These are phyloP conservation scores for Vitis hybrid DNA, from an alignment of 177 flowering plant species.

Conservation along the genomic window DNA sequence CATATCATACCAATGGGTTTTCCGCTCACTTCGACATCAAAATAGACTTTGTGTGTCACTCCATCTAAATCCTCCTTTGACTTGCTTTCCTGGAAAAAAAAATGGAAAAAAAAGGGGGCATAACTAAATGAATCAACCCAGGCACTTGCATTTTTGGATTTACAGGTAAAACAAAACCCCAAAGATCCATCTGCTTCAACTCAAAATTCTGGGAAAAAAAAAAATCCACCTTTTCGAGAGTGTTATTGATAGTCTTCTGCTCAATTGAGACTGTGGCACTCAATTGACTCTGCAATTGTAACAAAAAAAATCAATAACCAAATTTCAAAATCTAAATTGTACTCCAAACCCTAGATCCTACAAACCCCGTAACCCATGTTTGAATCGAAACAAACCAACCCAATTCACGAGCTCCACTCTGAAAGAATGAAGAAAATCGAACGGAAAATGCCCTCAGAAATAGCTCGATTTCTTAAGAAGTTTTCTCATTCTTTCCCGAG, in stretches of 20 bases:
- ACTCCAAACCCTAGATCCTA: too few relatives aligned
- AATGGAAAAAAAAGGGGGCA: not conserved
- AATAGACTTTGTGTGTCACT: slow-evolving; percentile 67
- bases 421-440: too few relatives aligned
- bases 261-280: slow-evolving; percentile 26
- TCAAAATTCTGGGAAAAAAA: not conserved
- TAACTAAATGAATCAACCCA: too few relatives aligned
- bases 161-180: too few relatives aligned
- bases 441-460: not conserved
- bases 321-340: too few relatives aligned
- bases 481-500: not conserved
- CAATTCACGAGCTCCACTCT: too few relatives aligned
- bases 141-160: too few relatives aligned
- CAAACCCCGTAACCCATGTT: too few relatives aligned
- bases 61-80: slow-evolving; percentile 32
- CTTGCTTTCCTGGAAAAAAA: slow-evolving; percentile 19
- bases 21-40: slow-evolving; percentile 57
- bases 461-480: not conserved
- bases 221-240: slow-evolving; percentile 15
- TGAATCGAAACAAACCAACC: too few relatives aligned
- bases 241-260: slow-evolving; percentile 4
- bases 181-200: not conserved
- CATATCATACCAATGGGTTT: slow-evolving; percentile 44
- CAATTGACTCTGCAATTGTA: slow-evolving; percentile 33
- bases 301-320: not conserved